Conservation (phyloP, 495 filamentous ascomycete genomes). For the Cercophora newfieldiana region DNA sequence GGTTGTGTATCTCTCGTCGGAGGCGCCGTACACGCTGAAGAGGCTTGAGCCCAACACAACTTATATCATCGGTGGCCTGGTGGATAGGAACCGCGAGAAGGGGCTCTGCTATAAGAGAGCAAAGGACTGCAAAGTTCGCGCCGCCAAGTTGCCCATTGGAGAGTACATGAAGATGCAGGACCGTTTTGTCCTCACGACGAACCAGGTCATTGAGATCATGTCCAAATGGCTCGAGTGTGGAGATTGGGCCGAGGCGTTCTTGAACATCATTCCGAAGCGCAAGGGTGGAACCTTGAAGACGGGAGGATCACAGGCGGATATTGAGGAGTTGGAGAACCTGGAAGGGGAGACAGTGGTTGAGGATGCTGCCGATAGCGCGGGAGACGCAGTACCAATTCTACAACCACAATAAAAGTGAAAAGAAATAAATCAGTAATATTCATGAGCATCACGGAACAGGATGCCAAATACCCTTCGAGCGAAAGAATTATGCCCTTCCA, state of each 20-base stretch:
- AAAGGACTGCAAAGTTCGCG: constrained; percentile 69
- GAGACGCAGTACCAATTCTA: neutral
- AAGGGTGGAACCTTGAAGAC: constrained; percentile 67
- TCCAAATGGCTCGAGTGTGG: constrained; percentile 81
- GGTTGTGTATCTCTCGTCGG: constrained; percentile 84
- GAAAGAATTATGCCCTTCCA: neutral
- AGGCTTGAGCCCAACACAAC: constrained; percentile 78
- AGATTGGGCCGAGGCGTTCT: constrained; percentile 88
- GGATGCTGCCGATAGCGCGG: neutral
- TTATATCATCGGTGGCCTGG: constrained; percentile 92
- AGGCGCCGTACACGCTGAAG: constrained; percentile 77
- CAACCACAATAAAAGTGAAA: neutral
- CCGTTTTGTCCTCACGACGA: constrained; percentile 81
- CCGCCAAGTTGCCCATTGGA: constrained; percentile 88
- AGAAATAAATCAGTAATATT: neutral
- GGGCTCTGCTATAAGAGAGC: constrained; percentile 87
- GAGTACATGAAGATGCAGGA: constrained; percentile 88
- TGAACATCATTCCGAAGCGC: constrained; percentile 79
- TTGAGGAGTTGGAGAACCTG: constrained; percentile 15
- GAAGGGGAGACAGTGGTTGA: neutral
- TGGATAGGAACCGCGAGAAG: constrained; percentile 95
- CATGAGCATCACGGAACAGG: neutral
- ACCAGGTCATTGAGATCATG: constrained; percentile 97
- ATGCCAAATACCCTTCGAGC: neutral
- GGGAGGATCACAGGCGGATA: constrained; percentile 31